Evolutionary conservation across 495 filamentous ascomycete genomes (phyloP), one percentile per base, ranked within the genome.

Genomic region (Podospora pseudopauciseta): DNA sequence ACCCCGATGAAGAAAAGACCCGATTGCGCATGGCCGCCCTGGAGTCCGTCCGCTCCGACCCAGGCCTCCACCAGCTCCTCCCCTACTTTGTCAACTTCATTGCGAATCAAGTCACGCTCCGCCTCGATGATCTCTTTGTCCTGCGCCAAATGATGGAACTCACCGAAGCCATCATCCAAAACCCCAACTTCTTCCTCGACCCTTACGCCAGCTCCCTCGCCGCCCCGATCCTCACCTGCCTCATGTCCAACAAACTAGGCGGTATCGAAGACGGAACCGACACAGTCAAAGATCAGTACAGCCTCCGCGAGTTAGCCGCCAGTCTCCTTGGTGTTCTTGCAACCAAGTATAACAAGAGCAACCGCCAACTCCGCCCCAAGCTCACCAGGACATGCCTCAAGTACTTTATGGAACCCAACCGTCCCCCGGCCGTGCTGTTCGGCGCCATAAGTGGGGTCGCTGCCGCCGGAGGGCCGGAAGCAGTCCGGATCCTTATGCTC

Each of bases 11-110:
- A 64, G 85, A 87, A 64, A 84, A 85, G 65, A 76, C 81, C 16
- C 73, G 81, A 4, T 88, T 96, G 73, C 91, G 94, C n/a, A 84
- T 87, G 9, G 94, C 96, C 0, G 96, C 91, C 0, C 84, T 97
- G 18, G 89, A 90, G 30, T 93, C 90, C 55, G 84, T 98, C 19
- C 84, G 88, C 6, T 88, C 91, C 67, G 95, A 99, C 71, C 92
- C 95, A 0, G 93, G 94, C 62, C 84, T 98, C 6, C 96, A 98
- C 74, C 95, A 99, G 78, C 86, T 99, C 19, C 86, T 96, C 15
- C 94, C 95, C 1, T 99, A 99, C 78, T 97, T 98, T 72, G 88
- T 97, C 54, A 91, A 95, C 73, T 98, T 96, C 79, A 91, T 97
- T 70, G 86, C 92, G 1, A 92, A 97, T 75, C 96, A 96, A 78